Evolutionary conservation across 2,329 filamentous ascomycete genomes (phyloP).

Genomic region (Epichloe amarillans): DNA sequence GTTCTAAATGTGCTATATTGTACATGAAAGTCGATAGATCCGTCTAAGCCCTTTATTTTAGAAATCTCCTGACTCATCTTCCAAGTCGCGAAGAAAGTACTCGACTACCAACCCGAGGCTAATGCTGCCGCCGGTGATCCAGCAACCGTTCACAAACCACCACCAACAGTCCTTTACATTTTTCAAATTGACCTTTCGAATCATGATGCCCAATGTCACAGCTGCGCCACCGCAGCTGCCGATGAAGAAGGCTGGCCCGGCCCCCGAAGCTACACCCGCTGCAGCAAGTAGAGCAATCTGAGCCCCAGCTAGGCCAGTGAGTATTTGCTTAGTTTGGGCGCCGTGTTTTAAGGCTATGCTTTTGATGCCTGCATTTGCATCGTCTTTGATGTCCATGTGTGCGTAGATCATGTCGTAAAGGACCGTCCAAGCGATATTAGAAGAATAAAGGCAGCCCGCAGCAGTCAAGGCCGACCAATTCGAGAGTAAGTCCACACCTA

Average conservation of each 20-base stretch:
- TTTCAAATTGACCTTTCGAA: slow-evolving; percentile 54
- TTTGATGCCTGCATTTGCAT: slow-evolving; percentile 77
- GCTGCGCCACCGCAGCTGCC: slow-evolving; percentile 54
- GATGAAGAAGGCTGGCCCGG: slow-evolving; percentile 54
- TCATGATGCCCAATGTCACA: slow-evolving; percentile 50
- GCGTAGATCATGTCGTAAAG: slow-evolving; percentile 91
- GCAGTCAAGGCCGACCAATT: slow-evolving; percentile 49
- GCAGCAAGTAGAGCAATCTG: slow-evolving; percentile 59
- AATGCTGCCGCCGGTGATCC: slow-evolving; percentile 52
- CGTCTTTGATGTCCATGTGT: slow-evolving; percentile 81
- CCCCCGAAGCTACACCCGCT: slow-evolving; percentile 54
- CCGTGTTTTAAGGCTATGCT: slow-evolving; percentile 74
- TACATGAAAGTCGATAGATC: not conserved
- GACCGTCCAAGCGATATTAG: slow-evolving; percentile 75
- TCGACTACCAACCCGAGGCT: slow-evolving; percentile 45
- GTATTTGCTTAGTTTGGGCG: slow-evolving; percentile 60
- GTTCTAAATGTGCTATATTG: not conserved
- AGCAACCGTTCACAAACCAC: slow-evolving; percentile 63
- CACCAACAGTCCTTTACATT: slow-evolving; percentile 58
- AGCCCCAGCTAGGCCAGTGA: slow-evolving; percentile 53
- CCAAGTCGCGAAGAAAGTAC: slow-evolving; percentile 39
- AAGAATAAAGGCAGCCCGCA: slow-evolving; percentile 58
- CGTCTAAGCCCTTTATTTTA: not conserved
- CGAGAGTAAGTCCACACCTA: slow-evolving; percentile 62
- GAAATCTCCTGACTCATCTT: slow-evolving; percentile 10